phyloP scores from a whole-genome alignment of 2,329 filamentous ascomycete genomes.

The Ascocoryne sarcoides region DNA sequence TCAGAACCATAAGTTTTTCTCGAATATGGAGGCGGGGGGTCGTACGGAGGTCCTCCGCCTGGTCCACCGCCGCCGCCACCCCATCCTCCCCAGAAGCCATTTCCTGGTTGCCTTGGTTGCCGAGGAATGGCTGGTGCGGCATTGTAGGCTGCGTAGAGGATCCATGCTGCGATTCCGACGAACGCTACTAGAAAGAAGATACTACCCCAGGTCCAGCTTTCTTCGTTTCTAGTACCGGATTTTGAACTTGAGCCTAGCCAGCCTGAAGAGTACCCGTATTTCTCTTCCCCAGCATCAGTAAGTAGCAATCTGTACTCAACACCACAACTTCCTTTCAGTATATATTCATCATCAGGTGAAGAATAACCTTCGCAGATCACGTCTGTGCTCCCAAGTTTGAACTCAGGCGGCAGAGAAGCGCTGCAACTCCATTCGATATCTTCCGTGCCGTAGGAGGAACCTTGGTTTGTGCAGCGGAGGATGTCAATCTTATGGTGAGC shows the following conservation, averaged over 20 bases:
- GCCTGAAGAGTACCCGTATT: slow-evolving; percentile 41
- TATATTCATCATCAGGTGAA: slow-evolving; percentile 65
- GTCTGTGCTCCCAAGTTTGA: slow-evolving; percentile 73
- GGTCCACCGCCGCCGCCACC: slow-evolving; percentile 34
- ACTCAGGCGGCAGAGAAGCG: slow-evolving; percentile 48
- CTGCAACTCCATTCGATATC: slow-evolving; percentile 90
- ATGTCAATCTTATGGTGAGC: slow-evolving; percentile 57
- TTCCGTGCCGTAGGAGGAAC: slow-evolving; percentile 66
- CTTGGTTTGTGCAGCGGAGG: slow-evolving; percentile 86
- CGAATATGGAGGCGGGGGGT: slow-evolving; percentile 27
- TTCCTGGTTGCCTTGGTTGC: slow-evolving; percentile 22
- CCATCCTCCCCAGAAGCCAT: slow-evolving; percentile 33
- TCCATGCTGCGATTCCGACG: slow-evolving; percentile 49
- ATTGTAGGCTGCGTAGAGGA: slow-evolving; percentile 47
- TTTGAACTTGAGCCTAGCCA: slow-evolving; percentile 2
- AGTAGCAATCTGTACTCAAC: slow-evolving; percentile 79
- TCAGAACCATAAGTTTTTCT: slow-evolving; percentile 26
- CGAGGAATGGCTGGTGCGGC: slow-evolving; percentile 19
- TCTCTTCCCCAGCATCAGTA: slow-evolving; percentile 65
- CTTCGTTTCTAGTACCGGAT: slow-evolving; percentile 6
- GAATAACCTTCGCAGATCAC: slow-evolving; percentile 89
- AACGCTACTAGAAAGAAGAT: slow-evolving; percentile 56
- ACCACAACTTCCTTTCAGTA: slow-evolving; percentile 87
- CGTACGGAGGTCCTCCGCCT: slow-evolving; percentile 20
- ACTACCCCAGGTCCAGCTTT: slow-evolving; percentile 28